A percentile compares a stretch with the other conserved stretches of the same genome.
These are phyloP conservation scores for Dipteronia dyeriana DNA, from an alignment of 345 rosid species.

Conservation along the genomic window DNA sequence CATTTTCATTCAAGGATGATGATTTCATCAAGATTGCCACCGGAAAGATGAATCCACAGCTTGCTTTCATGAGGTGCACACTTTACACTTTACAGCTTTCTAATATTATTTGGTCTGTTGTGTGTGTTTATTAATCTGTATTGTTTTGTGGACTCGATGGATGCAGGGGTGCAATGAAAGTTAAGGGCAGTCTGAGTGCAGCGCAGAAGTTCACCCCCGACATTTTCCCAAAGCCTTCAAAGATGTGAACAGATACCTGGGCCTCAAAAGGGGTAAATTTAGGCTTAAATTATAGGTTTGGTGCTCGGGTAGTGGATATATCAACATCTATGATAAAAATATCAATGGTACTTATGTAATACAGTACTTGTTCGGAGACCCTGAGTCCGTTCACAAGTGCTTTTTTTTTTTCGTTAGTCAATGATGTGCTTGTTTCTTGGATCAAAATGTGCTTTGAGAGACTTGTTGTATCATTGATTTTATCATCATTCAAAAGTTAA, in stretches of 20 bases:
- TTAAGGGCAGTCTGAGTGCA: conserved; percentile 91
- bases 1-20: conserved; percentile 82
- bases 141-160: conserved; percentile 11
- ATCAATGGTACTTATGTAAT: not conserved
- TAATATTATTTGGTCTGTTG: not conserved
- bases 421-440: not conserved
- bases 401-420: not conserved
- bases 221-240: conserved; percentile 93
- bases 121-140: not conserved
- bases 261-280: not conserved
- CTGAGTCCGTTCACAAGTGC: not conserved
- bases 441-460: not conserved
- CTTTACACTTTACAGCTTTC: not conserved
- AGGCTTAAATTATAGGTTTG: not conserved
- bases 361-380: not conserved
- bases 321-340: not conserved
- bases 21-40: conserved; percentile 89
- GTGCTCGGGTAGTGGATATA: not conserved
- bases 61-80: conserved; percentile 87
- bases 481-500: not conserved
- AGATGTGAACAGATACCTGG: conserved; percentile 54
- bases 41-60: conserved; percentile 93
- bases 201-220: conserved; percentile 97
- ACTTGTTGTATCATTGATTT: not conserved
- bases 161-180: conserved; percentile 90